Evolutionary conservation across 2,329 filamentous ascomycete species (phyloP).

Genomic region (Penicillium italicum): DNA sequence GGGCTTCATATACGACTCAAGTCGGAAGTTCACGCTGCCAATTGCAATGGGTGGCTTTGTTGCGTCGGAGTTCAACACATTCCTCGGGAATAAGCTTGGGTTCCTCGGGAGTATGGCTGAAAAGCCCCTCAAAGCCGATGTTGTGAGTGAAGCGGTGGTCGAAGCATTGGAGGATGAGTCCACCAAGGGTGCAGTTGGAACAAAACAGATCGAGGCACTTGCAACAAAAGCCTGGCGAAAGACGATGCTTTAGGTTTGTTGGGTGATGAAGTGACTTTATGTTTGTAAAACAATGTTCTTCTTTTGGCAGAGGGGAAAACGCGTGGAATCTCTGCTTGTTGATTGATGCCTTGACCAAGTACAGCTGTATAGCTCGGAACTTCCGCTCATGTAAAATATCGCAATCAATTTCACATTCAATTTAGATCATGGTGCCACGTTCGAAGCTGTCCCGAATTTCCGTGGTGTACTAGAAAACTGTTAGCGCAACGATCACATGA

Average conservation of each 20-base stretch:
- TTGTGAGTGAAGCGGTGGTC: conserved; percentile 83
- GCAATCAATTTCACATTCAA: conserved; percentile 16
- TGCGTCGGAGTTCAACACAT: conserved; percentile 70
- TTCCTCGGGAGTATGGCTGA: conserved; percentile 78
- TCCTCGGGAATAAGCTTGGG: conserved; percentile 72
- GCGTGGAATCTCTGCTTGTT: conserved; percentile 3
- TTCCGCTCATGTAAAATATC: conserved; percentile 20
- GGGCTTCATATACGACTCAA: conserved; percentile 84
- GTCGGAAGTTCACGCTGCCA: conserved; percentile 75
- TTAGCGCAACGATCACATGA: conserved; percentile 16
- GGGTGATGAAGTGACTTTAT: background rate
- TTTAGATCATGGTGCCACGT: conserved; percentile 88
- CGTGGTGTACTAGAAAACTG: conserved; percentile 65
- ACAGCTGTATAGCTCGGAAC: conserved; percentile 3
- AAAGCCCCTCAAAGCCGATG: conserved; percentile 83
- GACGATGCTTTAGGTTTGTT: conserved; percentile 67
- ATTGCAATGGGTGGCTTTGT: conserved; percentile 74
- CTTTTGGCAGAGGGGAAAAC: background rate
- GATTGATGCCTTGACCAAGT: background rate
- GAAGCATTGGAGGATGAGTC: conserved; percentile 75
- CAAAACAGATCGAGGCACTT: conserved; percentile 74
- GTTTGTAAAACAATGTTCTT: conserved; percentile 1
- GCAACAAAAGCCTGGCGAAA: conserved; percentile 83
- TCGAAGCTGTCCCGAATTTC: conserved; percentile 98
- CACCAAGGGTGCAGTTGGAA: conserved; percentile 72